Evolutionary conservation across 495 filamentous ascomycete species (phyloP), one percentile per base, ranked within the genome.

Genomic region (Penicillium arizonense): DNA sequence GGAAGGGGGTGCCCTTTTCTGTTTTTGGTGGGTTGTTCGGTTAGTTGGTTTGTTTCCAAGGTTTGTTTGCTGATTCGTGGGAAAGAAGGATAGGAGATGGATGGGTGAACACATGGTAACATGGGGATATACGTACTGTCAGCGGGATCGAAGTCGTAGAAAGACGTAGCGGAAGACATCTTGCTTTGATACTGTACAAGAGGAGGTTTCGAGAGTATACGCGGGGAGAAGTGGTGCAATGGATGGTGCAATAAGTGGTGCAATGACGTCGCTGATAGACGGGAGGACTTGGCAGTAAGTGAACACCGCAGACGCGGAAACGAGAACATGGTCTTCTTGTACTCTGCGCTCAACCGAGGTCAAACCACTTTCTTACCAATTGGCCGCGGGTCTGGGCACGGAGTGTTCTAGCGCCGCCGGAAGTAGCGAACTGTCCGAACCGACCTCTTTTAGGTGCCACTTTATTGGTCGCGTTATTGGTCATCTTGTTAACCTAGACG

Each of bases 91-190:
- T 21, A 3, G 28, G 12, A 36, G 34, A 34, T 28, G 32, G 18
- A n/a, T 39, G 38, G 21, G 44, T 34, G 51, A 46, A 18, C 11
- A 23, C 18, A 18, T n/a, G 28, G 16, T 14, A 35, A 28, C 26
- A n/a, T 41, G 13, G 26, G 35, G 6, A 6, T 35, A 23, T 37
- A 82, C 86, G 39, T 81, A 90, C 87, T 90, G 60, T 91, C 85
- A 41, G 85, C 79, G 38, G 90, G 85, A 75, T 87, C 90, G 74
- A 97, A 96, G 59, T 96, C 90, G 76, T 88, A 96, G 73, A 98
- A 90, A 49, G 73, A 82, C 11, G 91, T 94, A 54, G 91, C 91
- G 45, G 91, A 90, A 37, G 93, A 74, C 93, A 96, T 98, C 59
- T 70, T 85, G 63, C 55, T 43, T 37, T 48, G 53, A 16, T 44